Conservation (phyloP, 129 eudicot genomes). For the Gnaphalium uliginosum region DNA sequence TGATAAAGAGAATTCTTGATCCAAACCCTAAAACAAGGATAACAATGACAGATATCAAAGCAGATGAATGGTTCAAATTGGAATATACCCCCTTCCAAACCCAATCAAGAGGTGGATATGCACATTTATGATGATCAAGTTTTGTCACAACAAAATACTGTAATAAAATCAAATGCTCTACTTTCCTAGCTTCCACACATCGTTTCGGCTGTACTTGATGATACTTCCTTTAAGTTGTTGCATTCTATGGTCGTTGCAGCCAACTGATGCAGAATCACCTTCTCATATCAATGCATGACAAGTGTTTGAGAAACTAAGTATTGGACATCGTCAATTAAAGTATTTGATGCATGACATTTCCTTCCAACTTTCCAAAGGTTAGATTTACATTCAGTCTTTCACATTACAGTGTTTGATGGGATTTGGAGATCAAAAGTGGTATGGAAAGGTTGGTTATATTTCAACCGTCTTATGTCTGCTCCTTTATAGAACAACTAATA, state of each 20-base stretch:
- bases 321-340: background rate
- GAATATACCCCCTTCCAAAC: conserved; percentile 51
- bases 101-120: conserved; percentile 49
- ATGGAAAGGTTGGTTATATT: no score
- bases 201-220: background rate
- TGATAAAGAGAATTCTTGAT: conserved; percentile 69
- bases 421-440: no score
- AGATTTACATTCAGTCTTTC: no score
- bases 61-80: conserved; percentile 65
- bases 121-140: conserved; percentile 52
- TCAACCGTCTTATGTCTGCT: no score
- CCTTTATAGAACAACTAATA: no score
- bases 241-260: background rate
- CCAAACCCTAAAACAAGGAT: conserved; percentile 63
- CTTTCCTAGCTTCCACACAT: background rate
- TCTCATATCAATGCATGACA: background rate
- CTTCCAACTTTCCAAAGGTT: background rate
- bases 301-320: background rate
- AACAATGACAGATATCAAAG: conserved; percentile 52
- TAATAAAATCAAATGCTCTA: conserved; percentile 11
- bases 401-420: no score
- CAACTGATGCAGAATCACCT: background rate
- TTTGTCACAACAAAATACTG: conserved; percentile 44
- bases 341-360: background rate
- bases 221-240: background rate